Evolutionary conservation across 75 land plant species (phyloP).

Genomic region (Azolla pinnata): DNA sequence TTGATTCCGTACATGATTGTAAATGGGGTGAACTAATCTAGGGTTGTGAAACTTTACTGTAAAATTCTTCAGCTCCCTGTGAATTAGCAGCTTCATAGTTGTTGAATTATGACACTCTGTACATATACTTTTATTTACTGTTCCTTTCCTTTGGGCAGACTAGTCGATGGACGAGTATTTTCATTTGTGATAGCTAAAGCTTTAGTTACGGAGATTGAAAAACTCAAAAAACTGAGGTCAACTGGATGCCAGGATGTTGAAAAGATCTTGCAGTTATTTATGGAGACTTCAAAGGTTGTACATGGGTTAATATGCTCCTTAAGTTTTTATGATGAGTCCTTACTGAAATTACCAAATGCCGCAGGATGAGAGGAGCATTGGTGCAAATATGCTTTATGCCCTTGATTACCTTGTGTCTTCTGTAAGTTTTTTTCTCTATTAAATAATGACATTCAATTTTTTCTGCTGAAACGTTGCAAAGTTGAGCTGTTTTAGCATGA

Average conservation of each 20-base stretch:
- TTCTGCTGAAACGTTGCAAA: too few species aligned
- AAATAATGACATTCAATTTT: too few species aligned
- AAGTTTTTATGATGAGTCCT: too few species aligned
- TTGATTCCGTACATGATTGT: too few species aligned
- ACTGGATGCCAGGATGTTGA: constrained; percentile 43
- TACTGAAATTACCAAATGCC: constrained; percentile 1
- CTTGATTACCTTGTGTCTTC: constrained; percentile 83
- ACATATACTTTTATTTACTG: background rate
- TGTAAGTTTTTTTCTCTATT: constrained; percentile 31
- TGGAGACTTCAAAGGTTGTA: constrained; percentile 48
- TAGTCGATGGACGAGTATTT: constrained; percentile 84
- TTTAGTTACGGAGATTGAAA: constrained; percentile 87
- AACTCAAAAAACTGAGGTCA: constrained; percentile 47
- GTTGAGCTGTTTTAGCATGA: too few species aligned
- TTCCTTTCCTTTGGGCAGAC: constrained; percentile 29
- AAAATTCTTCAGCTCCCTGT: too few species aligned
- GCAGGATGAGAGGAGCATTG: constrained; percentile 62
- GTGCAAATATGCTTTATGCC: constrained; percentile 72
- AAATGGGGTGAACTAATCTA: too few species aligned
- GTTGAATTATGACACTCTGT: constrained; percentile 1
- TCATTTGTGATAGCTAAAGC: constrained; percentile 96
- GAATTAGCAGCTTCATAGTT: background rate
- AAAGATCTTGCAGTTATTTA: constrained; percentile 52
- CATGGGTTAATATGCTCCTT: background rate
- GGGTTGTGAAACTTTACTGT: too few species aligned